phyloP scores from a whole-genome alignment of 2,329 filamentous ascomycete species.

The Venturia carpophila region DNA sequence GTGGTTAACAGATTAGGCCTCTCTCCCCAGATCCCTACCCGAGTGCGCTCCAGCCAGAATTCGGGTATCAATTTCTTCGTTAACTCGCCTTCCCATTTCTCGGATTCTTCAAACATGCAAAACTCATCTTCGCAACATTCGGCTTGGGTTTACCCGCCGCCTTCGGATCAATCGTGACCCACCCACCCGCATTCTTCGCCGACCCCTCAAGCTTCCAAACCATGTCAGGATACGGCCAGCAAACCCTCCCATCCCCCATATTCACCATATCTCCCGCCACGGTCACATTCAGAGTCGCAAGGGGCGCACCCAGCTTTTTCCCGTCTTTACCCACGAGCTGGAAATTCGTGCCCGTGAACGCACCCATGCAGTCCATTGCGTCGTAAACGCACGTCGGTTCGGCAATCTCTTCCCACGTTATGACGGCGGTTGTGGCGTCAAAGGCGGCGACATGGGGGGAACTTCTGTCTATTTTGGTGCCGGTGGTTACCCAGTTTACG shows the following conservation, averaged over 20 bases:
- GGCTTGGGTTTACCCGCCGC: slow-evolving; percentile 5
- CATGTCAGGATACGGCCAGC: slow-evolving; percentile 55
- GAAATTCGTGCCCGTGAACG: slow-evolving; percentile 52
- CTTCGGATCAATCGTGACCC: slow-evolving; percentile 4
- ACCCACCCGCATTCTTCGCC: slow-evolving; percentile 1
- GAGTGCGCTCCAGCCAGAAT: no score
- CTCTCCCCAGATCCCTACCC: no score
- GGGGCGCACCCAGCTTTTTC: slow-evolving; percentile 43
- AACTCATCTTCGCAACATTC: slow-evolving; percentile 9
- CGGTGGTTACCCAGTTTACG: slow-evolving; percentile 51
- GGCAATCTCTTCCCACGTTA: slow-evolving; percentile 55
- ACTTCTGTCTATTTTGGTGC: slow-evolving; percentile 43
- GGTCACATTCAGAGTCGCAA: slow-evolving; percentile 47
- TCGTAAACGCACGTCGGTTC: slow-evolving; percentile 48
- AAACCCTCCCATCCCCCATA: slow-evolving; percentile 50
- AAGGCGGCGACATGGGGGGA: slow-evolving; percentile 53
- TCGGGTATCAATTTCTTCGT: not conserved
- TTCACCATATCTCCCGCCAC: slow-evolving; percentile 57
- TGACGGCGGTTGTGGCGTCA: slow-evolving; percentile 44
- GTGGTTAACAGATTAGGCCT: no score
- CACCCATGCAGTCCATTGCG: slow-evolving; percentile 53
- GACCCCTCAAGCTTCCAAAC: slow-evolving; percentile 40
- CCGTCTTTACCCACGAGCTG: slow-evolving; percentile 47
- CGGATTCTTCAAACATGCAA: slow-evolving; percentile 18
- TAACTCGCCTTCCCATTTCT: not conserved